Base-by-base conservation (phyloP, 2,329 filamentous ascomycete genomes). In the Colletotrichum sansevieriae region DNA sequence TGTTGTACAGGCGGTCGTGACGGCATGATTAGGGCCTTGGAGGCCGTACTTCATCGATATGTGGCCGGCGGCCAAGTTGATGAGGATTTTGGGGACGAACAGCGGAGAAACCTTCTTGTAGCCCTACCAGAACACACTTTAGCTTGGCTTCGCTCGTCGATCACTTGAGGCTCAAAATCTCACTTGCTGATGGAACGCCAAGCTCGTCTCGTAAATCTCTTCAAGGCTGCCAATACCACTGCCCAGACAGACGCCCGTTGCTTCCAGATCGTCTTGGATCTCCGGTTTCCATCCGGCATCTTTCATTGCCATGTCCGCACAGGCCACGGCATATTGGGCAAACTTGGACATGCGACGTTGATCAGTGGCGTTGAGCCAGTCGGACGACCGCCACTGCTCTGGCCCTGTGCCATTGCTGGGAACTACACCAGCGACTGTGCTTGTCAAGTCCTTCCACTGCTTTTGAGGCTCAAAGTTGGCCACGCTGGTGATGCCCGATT, bases 171-270 rank as follows among this genome's bases (percentile, higher is more conserved):
- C 37, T 61, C 46, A 35, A 63, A 29, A 49, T 73, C 89, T 80
- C 81, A 95, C 93, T 66, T 89, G 89, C 79, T 88, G 85, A 37
- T 92, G 86, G 76, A 92, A 97, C 1, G 88, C 89, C 57, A 97
- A 75, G 65, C 92, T 93, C 2, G 94, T 97, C 70, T 91, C 86
- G 79, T 97, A 98, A 9, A 97, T 90, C 74, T 97, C 94, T 46
- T 97, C 92, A 44, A 99, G 86, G 75, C 96, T 98, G 15, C 96
- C 96, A 74, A 99, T 98, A 2, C 96, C 96, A 72, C 95, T 98
- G 2, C 96, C 96, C 46, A 99, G 85, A 75, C 95, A 97, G 1
- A 99, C 92, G 0, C 96, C 96, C 0, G 95, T 97, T 63, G 86
- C 85, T 75, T 97, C 92, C 25, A 87, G 85, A 65, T 95, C 88